Base-by-base conservation (phyloP, 2,329 filamentous ascomycete species). In the Teratosphaeria nubilosa region DNA sequence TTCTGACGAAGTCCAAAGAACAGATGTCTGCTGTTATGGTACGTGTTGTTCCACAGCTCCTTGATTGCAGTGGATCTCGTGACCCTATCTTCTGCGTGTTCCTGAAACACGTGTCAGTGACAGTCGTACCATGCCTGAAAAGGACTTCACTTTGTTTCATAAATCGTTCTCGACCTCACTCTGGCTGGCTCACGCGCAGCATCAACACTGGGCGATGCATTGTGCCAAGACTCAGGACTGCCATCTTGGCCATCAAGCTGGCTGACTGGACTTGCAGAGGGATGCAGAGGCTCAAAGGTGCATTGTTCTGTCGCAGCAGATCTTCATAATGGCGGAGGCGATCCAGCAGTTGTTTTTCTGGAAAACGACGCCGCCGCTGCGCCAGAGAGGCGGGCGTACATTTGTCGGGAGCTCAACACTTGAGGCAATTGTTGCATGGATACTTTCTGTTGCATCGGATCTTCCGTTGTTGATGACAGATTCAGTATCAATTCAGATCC, bases 291-390 rank as follows among this genome's bases (percentile, higher is more conserved):
- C 54, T 90, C 83, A 63, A 90, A 88, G 78, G 73, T 66, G 91
- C 82, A 55, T 84, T 81, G 65, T 89, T 78, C 69, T 86, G 79
- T 56, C 78, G 77, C 32, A 91, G 76, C 48, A 91, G 74, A 6
- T 74, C 70, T 72, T 91, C 88, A 65, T 90, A 90, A 54, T 81
- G 80, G 56, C 80, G 82, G 24, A 90, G 75, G n/a, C 85, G 82
- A 6, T 87, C 83, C 56, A 90, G 75, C 48, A 91, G 76, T 58
- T 88, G 86, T 67, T 82, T 82, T 72, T 91, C 87, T 24, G 86
- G 82, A 52, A 88, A 83, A 56, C 83, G 82, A 71, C 68, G 84
- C 73, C 66, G 83, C 76, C 69, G 84, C 76, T 68, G 83, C 72
- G 64, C 83, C 75, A 66, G 82, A 75, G 71, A 67, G 3, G 55